Base-by-base conservation (phyloP, 208 protist genomes). In the Angomonas desouzai region DNA sequence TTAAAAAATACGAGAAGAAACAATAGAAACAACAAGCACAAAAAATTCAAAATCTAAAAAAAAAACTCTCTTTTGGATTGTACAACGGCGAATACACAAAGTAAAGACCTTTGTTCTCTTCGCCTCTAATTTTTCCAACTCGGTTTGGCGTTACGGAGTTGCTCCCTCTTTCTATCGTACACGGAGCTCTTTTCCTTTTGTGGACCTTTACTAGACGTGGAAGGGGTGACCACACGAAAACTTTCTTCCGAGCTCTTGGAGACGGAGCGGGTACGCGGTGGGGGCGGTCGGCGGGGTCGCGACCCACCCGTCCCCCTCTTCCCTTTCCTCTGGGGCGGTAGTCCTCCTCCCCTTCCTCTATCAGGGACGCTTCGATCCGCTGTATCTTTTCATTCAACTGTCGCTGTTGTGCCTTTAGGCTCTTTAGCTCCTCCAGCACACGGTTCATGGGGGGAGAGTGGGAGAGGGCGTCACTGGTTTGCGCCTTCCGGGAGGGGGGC, bases 61-160 rank as follows among this genome's bases (percentile, higher is more conserved):
- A 53, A 16, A 53, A 6, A 20, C n/a, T n/a, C n/a, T n/a, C n/a
- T n/a, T n/a, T n/a, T n/a, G n/a, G n/a, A n/a, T n/a, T n/a, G n/a
- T n/a, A n/a, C n/a, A n/a, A n/a, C n/a, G 48, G 20, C 48, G 18
- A 23, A 23, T 23, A 23, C 11, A 23, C 4, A 27, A 53, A 20
- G 18, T 11, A 29, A 27, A 23, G 23, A 53, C 30, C 27, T 4
- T 16, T 18, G 11, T 4, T 57, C 28, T 34, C 18, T 4, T 7
- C 10, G 3, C 6, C 9, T 55, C 66, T 66, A 83, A 49, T 72
- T 64, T 30, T 58, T 53, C 77, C 77, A 84, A 11, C 59, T 48
- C 3, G 77, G 77, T 61, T 66, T 62, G 27, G 62, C 34, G 28
- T 72, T 53, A 18, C 61, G 53, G 3, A 74, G 20, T 3, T 75